Conservation (phyloP, 1,139 yeast genomes). For the Diutina neorugosa region DNA sequence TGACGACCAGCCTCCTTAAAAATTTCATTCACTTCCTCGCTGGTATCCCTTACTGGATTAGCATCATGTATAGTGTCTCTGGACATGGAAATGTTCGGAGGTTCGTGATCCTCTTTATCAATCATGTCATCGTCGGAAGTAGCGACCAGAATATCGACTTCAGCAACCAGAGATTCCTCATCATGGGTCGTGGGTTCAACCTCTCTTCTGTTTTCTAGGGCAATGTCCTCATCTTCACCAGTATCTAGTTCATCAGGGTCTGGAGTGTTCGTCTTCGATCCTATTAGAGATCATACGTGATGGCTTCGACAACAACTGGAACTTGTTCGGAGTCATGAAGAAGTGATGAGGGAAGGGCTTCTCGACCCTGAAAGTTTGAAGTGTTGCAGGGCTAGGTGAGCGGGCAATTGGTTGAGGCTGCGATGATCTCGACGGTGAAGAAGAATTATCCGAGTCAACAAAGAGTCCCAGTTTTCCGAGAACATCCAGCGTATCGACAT, state of each 20-base stretch:
- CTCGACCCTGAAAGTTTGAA: neutral
- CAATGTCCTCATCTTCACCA: neutral
- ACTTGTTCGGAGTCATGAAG: neutral
- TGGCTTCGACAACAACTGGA: neutral
- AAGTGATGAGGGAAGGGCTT: neutral
- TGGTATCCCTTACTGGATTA: neutral
- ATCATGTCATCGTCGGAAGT: too few relatives aligned
- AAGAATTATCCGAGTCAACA: neutral
- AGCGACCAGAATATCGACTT: neutral
- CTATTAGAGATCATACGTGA: neutral
- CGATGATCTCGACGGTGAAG: neutral
- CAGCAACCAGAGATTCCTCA: neutral
- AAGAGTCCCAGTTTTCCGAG: neutral
- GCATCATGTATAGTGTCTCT: neutral
- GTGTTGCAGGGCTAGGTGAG: neutral
- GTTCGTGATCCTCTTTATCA: too few relatives aligned
- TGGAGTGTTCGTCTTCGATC: neutral
- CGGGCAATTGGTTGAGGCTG: neutral
- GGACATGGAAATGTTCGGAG: too few relatives aligned
- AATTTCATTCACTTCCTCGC: neutral
- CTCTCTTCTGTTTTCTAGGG: too few relatives aligned
- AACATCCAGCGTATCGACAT: neutral
- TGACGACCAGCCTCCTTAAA: neutral
- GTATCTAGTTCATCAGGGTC: neutral
- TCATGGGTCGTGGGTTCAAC: neutral